These are phyloP conservation scores for Wickerhamiella musiphila DNA, from an alignment of 805 yeast genomes.

Conservation along the genomic window DNA sequence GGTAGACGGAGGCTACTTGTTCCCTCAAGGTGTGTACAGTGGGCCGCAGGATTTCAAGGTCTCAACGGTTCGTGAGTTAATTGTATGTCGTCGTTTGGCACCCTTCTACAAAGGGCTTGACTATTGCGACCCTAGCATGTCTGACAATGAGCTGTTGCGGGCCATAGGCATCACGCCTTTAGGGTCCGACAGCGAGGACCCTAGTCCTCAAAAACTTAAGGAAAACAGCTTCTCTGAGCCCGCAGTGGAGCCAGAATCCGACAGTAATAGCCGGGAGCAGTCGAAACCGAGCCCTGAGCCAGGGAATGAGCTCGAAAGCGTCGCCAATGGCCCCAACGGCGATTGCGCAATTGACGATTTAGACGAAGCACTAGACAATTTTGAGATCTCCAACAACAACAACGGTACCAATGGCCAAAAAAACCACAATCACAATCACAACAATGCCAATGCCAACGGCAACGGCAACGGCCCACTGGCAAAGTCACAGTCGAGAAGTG, in stretches of 20 bases:
- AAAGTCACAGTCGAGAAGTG: too few relatives aligned
- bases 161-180: slow-evolving; percentile 14
- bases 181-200: background rate
- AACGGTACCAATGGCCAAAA: background rate
- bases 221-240: too few relatives aligned
- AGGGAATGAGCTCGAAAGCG: too few relatives aligned
- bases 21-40: slow-evolving; percentile 79
- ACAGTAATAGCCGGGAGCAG: too few relatives aligned
- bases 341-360: background rate
- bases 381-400: background rate
- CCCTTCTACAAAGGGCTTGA: slow-evolving; percentile 86
- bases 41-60: slow-evolving; percentile 59
- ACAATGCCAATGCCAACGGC: background rate
- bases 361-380: background rate
- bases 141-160: slow-evolving; percentile 44
- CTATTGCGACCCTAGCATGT: slow-evolving; percentile 58
- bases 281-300: too few relatives aligned
- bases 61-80: slow-evolving; percentile 50
- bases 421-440: background rate
- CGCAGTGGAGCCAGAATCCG: too few relatives aligned
- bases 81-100: slow-evolving; percentile 55
- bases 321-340: background rate
- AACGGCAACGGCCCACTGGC: background rate
- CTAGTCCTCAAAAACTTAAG: background rate
- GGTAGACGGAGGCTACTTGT: slow-evolving; percentile 89